phyloP scores from a whole-genome alignment of 345 rosid species.

The Punica granatum region DNA sequence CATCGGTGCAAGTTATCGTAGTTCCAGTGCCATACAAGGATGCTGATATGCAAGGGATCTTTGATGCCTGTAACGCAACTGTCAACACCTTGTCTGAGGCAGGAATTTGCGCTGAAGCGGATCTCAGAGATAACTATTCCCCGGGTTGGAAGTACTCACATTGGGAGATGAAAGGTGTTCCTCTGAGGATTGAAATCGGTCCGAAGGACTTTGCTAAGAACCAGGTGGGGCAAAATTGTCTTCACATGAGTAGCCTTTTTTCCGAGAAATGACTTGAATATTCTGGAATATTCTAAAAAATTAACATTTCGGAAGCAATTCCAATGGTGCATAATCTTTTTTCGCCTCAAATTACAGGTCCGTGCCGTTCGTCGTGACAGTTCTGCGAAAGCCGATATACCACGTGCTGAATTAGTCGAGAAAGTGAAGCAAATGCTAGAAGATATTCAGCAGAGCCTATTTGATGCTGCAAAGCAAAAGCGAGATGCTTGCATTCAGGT shows the following conservation, averaged over 20 bases:
- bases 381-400: slow-evolving; percentile 56
- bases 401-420: slow-evolving; percentile 51
- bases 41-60: slow-evolving; percentile 76
- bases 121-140: slow-evolving; percentile 81
- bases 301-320: background rate
- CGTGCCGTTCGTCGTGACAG: slow-evolving; percentile 86
- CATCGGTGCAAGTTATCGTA: slow-evolving; percentile 78
- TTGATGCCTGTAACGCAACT: slow-evolving; percentile 76
- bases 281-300: background rate
- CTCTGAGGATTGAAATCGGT: slow-evolving; percentile 92
- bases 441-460: slow-evolving; percentile 60
- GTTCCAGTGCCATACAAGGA: slow-evolving; percentile 94
- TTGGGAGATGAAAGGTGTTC: slow-evolving; percentile 99
- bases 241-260: slow-evolving; percentile 4
- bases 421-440: slow-evolving; percentile 48
- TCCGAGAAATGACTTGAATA: background rate
- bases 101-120: slow-evolving; percentile 72
- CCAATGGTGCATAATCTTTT: background rate
- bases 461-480: slow-evolving; percentile 54
- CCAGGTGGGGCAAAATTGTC: slow-evolving; percentile 37
- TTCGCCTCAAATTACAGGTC: slow-evolving; percentile 38
- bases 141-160: slow-evolving; percentile 99
- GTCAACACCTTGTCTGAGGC: slow-evolving; percentile 55
- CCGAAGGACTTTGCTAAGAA: slow-evolving; percentile 79
- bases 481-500: slow-evolving; percentile 65